A percentile compares a stretch with the other conserved stretches of the same genome.
Conservation (phyloP, 129 eudicot genomes). For the Ambrosia trifida region DNA sequence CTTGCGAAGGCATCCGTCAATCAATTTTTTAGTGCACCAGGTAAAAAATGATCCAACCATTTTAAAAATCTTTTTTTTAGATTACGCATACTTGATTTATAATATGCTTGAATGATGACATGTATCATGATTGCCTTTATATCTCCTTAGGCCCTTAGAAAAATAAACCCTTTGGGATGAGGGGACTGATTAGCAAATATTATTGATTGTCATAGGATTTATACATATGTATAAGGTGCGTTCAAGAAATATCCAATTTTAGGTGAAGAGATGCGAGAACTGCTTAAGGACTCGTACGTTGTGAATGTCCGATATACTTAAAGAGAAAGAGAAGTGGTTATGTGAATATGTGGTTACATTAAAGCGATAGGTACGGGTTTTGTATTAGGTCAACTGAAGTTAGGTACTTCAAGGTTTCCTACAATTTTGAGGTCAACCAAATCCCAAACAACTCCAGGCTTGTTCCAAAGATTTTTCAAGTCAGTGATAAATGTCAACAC, state of each 20-base stretch:
- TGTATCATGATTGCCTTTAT: too few relatives aligned
- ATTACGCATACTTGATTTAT: conserved; percentile 1
- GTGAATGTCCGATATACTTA: too few relatives aligned
- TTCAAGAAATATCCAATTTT: neutral
- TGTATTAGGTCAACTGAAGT: neutral
- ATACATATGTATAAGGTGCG: neutral
- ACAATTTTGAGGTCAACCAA: neutral
- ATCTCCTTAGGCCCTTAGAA: neutral
- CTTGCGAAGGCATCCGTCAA: conserved; percentile 83
- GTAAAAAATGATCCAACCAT: conserved; percentile 29
- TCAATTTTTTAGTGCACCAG: conserved; percentile 83
- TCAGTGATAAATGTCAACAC: neutral
- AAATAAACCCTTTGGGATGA: neutral
- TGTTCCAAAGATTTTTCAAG: neutral
- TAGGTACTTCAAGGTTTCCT: neutral
- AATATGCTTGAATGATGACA: conserved; percentile 1
- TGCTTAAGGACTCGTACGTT: neutral
- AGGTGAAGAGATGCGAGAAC: neutral
- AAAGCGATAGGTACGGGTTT: too few relatives aligned
- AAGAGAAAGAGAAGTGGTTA: too few relatives aligned
- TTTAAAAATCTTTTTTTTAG: conserved; percentile 3
- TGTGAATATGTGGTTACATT: too few relatives aligned
- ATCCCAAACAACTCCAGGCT: neutral
- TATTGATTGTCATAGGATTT: too few relatives aligned
- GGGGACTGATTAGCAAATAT: neutral